Evolutionary conservation across 352 stramenopile genomes (phyloP), one percentile per base, ranked within the genome.

Genomic region (Saprolegnia diclina): DNA sequence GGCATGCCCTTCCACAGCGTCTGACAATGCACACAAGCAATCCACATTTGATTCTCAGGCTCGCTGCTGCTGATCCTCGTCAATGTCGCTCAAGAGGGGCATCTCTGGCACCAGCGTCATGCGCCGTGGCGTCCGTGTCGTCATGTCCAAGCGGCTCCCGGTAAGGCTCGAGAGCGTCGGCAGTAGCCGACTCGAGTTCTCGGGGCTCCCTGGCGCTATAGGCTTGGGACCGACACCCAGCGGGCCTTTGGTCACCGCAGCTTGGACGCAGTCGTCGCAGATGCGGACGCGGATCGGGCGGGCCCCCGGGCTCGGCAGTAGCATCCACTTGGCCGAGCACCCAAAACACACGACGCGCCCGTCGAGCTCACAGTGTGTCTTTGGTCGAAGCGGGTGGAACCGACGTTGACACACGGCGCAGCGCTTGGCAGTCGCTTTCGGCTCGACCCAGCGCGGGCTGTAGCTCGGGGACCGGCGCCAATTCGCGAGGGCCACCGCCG

Each of bases 211-310:
- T 5, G 29, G 11, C 35, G 35, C 16, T 19, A 18, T 59, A 4
- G 52, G 13, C 16, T 59, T 59, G 11, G 24, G 52, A 3, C 52
- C 52, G 35, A 59, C 52, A 9, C 11, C 9, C 35, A 59, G 24
- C 11, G 11, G 11, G 11, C 52, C 52, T 35, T 35, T 35, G 24
- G 13, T 14, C 11, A 59, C 35, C 13, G 52, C 52, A 1, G 11
- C 35, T 59, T 59, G 52, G 35, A 59, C 35, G 52, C 52, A 59
- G 52, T 59, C 52, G 52, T 42, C 19, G 52, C 52, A 59, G 52
- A 59, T 59, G 16, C 35, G 52, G 11, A 59, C 7, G 24, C 52
- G 13, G 35, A 59, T 35, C 13, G 52, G 52, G 19, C 35, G 13
- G 13, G 24, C 35, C 52, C 24, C 24, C 5, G 52, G 13, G 19